Evolutionary conservation across 2,329 filamentous ascomycete species (phyloP).

Genomic region (Acrodontium crateriforme): DNA sequence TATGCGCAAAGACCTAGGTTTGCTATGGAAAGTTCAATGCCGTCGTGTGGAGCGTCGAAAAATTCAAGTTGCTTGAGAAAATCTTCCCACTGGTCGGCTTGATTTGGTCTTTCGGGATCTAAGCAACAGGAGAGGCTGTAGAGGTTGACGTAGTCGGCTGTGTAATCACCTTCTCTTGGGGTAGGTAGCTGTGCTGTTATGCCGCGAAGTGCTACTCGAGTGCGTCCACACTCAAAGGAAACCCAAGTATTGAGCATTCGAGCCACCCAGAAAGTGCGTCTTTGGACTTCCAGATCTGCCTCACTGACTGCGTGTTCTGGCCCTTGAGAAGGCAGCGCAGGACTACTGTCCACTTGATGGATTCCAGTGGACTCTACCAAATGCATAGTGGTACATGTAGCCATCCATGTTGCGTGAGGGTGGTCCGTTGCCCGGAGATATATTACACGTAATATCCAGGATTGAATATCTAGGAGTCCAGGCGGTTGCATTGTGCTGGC

Average conservation of each 20-base stretch:
- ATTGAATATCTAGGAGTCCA: conserved; percentile 29
- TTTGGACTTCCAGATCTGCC: conserved; percentile 15
- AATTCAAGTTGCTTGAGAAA: conserved; percentile 18
- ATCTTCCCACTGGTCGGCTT: conserved; percentile 20
- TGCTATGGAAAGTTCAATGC: conserved; percentile 30
- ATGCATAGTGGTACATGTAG: conserved; percentile 44
- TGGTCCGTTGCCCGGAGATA: conserved; percentile 41
- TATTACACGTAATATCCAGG: conserved; percentile 40
- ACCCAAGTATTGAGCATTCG: conserved; percentile 47
- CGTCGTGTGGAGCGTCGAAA: conserved; percentile 18
- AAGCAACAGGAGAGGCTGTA: conserved; percentile 41
- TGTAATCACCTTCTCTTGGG: conserved; percentile 27
- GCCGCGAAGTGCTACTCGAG: conserved; percentile 36
- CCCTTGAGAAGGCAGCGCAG: conserved; percentile 15
- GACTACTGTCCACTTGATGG: conserved; percentile 26
- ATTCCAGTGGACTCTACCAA: conserved; percentile 41
- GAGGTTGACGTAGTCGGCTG: conserved; percentile 37
- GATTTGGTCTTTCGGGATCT: conserved; percentile 32
- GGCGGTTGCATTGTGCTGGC: conserved; percentile 24
- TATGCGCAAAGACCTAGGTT: conserved; percentile 44
- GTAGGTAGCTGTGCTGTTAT: conserved; percentile 30
- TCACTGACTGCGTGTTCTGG: conserved; percentile 9
- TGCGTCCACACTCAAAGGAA: conserved; percentile 44
- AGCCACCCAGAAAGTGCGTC: conserved; percentile 33
- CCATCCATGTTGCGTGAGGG: conserved; percentile 43